A percentile compares a stretch with the other conserved stretches of the same genome.
Conservation (phyloP, 2,329 filamentous ascomycete genomes). For the Venturia aucupariae region DNA sequence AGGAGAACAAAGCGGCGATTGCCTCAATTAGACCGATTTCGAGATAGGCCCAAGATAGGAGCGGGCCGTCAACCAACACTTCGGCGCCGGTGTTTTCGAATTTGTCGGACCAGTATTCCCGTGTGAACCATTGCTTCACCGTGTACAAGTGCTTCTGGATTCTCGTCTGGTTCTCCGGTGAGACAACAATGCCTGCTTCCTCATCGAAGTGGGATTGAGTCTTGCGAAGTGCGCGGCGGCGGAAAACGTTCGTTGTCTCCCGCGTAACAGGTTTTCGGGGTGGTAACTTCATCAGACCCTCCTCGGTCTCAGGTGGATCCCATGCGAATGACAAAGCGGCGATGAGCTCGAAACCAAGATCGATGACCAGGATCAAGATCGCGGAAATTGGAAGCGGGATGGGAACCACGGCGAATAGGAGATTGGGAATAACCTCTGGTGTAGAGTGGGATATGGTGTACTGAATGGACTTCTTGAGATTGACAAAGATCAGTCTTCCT, state of each 20-base stretch:
- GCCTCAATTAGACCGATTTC: slow-evolving; percentile 10
- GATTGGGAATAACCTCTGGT: slow-evolving; percentile 10
- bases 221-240: slow-evolving; percentile 3
- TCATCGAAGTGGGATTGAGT: slow-evolving; percentile 10
- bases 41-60: slow-evolving; percentile 12
- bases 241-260: slow-evolving; percentile 5
- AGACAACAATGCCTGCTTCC: neutral
- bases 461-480: slow-evolving; percentile 34
- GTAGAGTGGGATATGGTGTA: slow-evolving; percentile 11
- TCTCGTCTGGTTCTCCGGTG: slow-evolving; percentile 4
- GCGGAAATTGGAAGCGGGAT: slow-evolving; percentile 11
- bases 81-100: slow-evolving; percentile 10
- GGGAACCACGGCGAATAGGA: slow-evolving; percentile 5
- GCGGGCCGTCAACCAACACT: slow-evolving; percentile 7
- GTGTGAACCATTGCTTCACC: neutral
- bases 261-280: slow-evolving; percentile 8
- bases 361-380: slow-evolving; percentile 12
- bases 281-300: slow-evolving; percentile 4
- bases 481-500: slow-evolving; percentile 34
- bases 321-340: slow-evolving; percentile 8
- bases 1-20: slow-evolving; percentile 1
- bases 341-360: slow-evolving; percentile 11
- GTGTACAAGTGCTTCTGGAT: neutral
- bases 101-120: slow-evolving; percentile 6
- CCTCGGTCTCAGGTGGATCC: slow-evolving; percentile 3